Evolutionary conservation across 2,329 filamentous ascomycete genomes (phyloP).

Genomic region (Penicillium capsulatum): DNA sequence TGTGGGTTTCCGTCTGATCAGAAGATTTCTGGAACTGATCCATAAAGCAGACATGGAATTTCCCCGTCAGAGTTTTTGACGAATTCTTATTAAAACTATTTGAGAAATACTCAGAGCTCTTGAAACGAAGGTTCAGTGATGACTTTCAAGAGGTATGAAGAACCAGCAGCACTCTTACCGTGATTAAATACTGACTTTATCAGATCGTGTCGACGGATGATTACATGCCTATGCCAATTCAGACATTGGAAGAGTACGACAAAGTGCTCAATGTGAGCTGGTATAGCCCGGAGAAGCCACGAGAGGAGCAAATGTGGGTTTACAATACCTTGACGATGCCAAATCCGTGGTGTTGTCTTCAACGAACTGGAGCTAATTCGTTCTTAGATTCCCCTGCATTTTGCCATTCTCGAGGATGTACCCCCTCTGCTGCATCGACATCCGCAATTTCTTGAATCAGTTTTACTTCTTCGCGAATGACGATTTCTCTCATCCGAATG

Average conservation of each 20-base stretch:
- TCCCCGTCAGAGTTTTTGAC: constrained; percentile 76
- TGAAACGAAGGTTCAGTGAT: constrained; percentile 87
- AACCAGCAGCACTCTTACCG: not conserved
- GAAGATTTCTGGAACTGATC: constrained; percentile 7
- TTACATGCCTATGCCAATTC: constrained; percentile 99
- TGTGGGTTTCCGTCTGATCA: constrained; percentile 21
- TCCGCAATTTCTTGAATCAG: constrained; percentile 94
- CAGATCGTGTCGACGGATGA: constrained; percentile 81
- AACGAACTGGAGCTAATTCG: constrained; percentile 1
- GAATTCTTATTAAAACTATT: constrained; percentile 83
- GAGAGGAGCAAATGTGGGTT: constrained; percentile 67
- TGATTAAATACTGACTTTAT: constrained; percentile 8
- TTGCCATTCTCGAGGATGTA: constrained; percentile 99
- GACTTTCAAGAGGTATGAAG: constrained; percentile 78
- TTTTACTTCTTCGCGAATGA: constrained; percentile 98
- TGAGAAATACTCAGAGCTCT: constrained; percentile 84
- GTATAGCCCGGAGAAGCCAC: constrained; percentile 79
- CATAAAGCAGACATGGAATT: constrained; percentile 71
- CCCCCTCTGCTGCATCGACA: constrained; percentile 94
- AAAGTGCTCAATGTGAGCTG: constrained; percentile 95
- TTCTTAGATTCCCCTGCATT: constrained; percentile 77
- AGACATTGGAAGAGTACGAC: constrained; percentile 83
- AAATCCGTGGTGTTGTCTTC: too few relatives aligned
- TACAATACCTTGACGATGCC: not conserved
- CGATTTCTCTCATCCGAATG: constrained; percentile 82